A percentile compares a stretch with the other conserved stretches of the same genome.
phyloP scores from a whole-genome alignment of 2,329 filamentous ascomycete species.

The Penicillium vulpinum region DNA sequence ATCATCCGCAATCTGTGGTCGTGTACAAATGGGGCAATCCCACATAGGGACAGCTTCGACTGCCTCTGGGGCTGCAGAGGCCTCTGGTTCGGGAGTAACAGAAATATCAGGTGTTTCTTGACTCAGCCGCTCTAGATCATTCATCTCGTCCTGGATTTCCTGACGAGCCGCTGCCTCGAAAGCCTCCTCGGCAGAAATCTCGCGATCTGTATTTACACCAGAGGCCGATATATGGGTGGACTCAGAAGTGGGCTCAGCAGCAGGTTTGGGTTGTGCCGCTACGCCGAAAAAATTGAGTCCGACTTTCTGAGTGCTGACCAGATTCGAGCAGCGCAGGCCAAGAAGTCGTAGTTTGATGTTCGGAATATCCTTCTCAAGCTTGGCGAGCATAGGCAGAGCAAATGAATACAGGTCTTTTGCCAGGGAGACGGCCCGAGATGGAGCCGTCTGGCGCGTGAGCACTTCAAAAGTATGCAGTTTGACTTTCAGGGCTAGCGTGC shows the following conservation, averaged over 20 bases:
- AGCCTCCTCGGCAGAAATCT: constrained; percentile 68
- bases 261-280: constrained; percentile 24
- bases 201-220: constrained; percentile 53
- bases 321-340: constrained; percentile 82
- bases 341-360: constrained; percentile 78
- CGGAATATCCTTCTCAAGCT: constrained; percentile 80
- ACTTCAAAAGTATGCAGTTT: constrained; percentile 95
- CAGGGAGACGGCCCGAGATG: constrained; percentile 68
- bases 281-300: constrained; percentile 78
- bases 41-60: constrained; percentile 57
- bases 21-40: constrained; percentile 85
- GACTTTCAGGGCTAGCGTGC: constrained; percentile 88
- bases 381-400: constrained; percentile 77
- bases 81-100: constrained; percentile 18
- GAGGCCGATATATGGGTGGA: background rate
- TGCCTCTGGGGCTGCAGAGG: constrained; percentile 14
- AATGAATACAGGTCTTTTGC: constrained; percentile 83
- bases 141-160: constrained; percentile 61
- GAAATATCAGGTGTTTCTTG: constrained; percentile 49
- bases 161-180: constrained; percentile 63
- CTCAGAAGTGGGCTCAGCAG: constrained; percentile 18
- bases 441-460: constrained; percentile 74
- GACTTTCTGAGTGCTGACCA: constrained; percentile 80
- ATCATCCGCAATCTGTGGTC: constrained; percentile 74
- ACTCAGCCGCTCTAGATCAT: constrained; percentile 62